Percentiles rank a stretch among this genome's conserved stretches.
phyloP scores from a whole-genome alignment of 306 rosid species.

The Rosa multiflora region DNA sequence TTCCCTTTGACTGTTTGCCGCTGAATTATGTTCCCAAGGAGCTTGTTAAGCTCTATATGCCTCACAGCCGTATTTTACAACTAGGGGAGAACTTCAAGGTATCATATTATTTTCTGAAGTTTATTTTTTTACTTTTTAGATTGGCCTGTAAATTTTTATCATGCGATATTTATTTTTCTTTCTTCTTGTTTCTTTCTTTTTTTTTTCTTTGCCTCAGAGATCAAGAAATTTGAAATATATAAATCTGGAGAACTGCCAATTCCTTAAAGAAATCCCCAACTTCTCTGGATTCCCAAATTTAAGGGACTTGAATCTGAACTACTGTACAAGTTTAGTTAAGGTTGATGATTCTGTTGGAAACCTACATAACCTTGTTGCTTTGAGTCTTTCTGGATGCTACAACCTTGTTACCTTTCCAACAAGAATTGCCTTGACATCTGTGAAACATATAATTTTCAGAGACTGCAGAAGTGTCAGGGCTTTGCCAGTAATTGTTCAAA shows the following conservation, averaged over 20 bases:
- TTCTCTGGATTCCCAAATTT: background rate
- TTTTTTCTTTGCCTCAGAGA: background rate
- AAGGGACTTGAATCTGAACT: background rate
- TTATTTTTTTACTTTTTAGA: background rate
- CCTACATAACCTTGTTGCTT: background rate
- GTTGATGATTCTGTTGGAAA: background rate
- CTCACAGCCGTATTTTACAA: background rate
- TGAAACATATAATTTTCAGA: background rate
- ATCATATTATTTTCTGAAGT: background rate
- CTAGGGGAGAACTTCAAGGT: conserved; percentile 26
- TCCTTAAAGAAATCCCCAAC: background rate
- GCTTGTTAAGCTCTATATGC: conserved; percentile 12
- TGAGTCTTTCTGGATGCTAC: background rate
- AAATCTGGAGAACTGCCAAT: background rate
- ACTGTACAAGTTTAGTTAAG: background rate
- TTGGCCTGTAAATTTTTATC: too few relatives aligned
- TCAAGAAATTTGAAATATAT: background rate
- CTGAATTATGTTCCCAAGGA: conserved; percentile 10
- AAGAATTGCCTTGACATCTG: background rate
- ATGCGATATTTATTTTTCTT: background rate
- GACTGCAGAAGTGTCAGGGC: background rate
- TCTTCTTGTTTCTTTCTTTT: too few relatives aligned
- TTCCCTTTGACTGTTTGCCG: too few relatives aligned
- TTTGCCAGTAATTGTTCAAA: background rate
- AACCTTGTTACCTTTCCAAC: background rate